These are phyloP conservation scores for Pezicula rhizophila DNA, from an alignment of 2,329 filamentous ascomycete genomes.

Conservation along the genomic window DNA sequence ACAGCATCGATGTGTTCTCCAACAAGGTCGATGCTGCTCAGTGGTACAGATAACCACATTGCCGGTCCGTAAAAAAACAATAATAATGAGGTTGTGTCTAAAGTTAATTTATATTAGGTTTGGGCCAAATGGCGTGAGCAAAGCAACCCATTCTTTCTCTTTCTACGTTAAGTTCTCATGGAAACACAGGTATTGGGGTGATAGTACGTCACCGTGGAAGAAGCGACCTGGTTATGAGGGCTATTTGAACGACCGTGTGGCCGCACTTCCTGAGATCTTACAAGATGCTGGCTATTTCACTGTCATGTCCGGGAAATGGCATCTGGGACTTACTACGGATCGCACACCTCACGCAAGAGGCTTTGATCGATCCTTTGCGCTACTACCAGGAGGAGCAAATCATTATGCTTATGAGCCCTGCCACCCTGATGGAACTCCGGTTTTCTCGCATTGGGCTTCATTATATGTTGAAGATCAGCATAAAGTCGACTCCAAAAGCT, in stretches of 20 bases:
- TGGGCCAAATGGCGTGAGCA: too few species aligned
- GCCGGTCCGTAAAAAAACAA: conserved; percentile 53
- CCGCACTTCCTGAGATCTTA: conserved; percentile 51
- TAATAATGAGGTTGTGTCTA: too few species aligned
- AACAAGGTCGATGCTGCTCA: conserved; percentile 60
- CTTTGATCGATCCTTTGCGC: conserved; percentile 53
- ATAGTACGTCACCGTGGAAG: not conserved
- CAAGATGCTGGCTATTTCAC: conserved; percentile 54
- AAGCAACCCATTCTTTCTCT: too few species aligned
- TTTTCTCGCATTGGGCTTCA: not conserved
- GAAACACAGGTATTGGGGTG: too few species aligned
- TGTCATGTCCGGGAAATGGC: conserved; percentile 58
- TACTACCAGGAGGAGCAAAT: conserved; percentile 54
- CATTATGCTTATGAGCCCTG: conserved; percentile 31
- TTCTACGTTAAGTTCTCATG: too few species aligned
- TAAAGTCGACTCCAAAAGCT: not conserved
- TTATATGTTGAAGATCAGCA: conserved; percentile 1
- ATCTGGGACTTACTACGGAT: conserved; percentile 53
- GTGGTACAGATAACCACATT: conserved; percentile 56
- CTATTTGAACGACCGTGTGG: conserved; percentile 55
- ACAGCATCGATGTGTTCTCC: conserved; percentile 60
- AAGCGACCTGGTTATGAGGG: conserved; percentile 47
- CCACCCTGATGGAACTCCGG: not conserved
- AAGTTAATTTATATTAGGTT: too few species aligned
- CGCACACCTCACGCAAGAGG: conserved; percentile 49